Conservation (phyloP, 169 alveolate species). For the Pseudocohnilembus persalinus region DNA sequence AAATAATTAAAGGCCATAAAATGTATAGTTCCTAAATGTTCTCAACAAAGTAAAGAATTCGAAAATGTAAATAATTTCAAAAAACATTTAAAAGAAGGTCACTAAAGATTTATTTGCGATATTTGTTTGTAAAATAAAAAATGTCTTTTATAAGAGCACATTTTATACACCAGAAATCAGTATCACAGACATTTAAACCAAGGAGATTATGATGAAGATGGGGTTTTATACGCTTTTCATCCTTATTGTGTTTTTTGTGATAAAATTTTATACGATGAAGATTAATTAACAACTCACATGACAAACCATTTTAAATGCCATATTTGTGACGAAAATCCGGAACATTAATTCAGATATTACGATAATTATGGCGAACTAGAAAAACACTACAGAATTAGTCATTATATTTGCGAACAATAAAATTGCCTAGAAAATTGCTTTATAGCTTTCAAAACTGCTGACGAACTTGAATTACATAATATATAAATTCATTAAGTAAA, state of each 20-base stretch:
- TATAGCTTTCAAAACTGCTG: conserved; percentile 26
- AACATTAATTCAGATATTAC: conserved; percentile 10
- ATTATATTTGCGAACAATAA: conserved; percentile 37
- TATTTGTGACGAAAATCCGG: conserved; percentile 23
- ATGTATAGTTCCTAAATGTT: neutral
- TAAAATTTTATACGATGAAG: conserved; percentile 45
- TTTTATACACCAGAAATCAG: conserved; percentile 16
- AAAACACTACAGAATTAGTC: conserved; percentile 36
- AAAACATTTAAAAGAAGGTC: conserved; percentile 11
- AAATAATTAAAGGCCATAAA: neutral
- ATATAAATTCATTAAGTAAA: conserved; percentile 1
- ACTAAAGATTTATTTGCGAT: conserved; percentile 11
- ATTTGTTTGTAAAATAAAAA: conserved; percentile 35
- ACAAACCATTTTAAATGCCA: conserved; percentile 34
- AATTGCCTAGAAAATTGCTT: conserved; percentile 22
- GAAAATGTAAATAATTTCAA: conserved; percentile 1
- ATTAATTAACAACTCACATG: conserved; percentile 27
- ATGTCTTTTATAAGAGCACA: conserved; percentile 26
- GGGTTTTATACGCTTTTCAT: conserved; percentile 32
- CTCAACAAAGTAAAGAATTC: conserved; percentile 4
- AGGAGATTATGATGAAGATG: conserved; percentile 46
- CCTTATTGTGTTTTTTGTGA: conserved; percentile 41
- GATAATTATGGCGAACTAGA: conserved; percentile 24
- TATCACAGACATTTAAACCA: conserved; percentile 19
- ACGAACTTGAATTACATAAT: conserved; percentile 35